Evolutionary conservation across 352 stramenopile genomes (phyloP).

Genomic region (Phytophthora ramorum): DNA sequence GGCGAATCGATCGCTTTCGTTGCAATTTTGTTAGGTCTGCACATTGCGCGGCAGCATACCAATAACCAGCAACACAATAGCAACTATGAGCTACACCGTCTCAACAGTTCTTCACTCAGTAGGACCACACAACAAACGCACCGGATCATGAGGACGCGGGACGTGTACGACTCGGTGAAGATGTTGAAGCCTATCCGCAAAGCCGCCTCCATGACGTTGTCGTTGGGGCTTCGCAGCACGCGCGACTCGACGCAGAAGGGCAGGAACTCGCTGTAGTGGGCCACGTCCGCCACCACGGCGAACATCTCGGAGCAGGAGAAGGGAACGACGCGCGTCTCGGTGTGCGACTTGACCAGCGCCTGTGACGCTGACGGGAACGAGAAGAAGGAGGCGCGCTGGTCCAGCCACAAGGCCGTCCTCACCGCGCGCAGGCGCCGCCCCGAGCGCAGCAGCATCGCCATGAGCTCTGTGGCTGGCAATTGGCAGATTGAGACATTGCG

Average conservation of each 20-base stretch:
- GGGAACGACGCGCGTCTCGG: conserved; percentile 75
- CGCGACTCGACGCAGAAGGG: conserved; percentile 85
- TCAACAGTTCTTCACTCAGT: not conserved
- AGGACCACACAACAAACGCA: conserved; percentile 14
- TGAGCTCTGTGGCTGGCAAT: conserved; percentile 1
- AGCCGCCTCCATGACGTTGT: conserved; percentile 83
- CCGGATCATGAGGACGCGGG: conserved; percentile 80
- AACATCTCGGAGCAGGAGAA: conserved; percentile 84
- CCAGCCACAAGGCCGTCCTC: conserved; percentile 2
- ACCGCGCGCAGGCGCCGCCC: conserved; percentile 16
- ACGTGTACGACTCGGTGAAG: conserved; percentile 88
- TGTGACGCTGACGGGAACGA: conserved; percentile 60
- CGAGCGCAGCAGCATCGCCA: conserved; percentile 35
- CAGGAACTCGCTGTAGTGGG: conserved; percentile 77
- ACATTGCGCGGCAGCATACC: not conserved
- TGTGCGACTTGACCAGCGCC: conserved; percentile 74
- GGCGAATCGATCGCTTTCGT: conserved; percentile 84
- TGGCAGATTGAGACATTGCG: conserved; percentile 8
- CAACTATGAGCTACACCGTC: not conserved
- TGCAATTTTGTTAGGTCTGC: conserved; percentile 72
- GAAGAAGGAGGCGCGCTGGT: conserved; percentile 51
- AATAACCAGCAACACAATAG: conserved; percentile 1
- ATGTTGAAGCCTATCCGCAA: conserved; percentile 81
- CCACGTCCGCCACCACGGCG: conserved; percentile 80
- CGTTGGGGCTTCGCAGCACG: conserved; percentile 70